These are phyloP conservation scores for Diversispora eburnea DNA, from an alignment of 192 early-diverging fungal species.

Conservation along the genomic window DNA sequence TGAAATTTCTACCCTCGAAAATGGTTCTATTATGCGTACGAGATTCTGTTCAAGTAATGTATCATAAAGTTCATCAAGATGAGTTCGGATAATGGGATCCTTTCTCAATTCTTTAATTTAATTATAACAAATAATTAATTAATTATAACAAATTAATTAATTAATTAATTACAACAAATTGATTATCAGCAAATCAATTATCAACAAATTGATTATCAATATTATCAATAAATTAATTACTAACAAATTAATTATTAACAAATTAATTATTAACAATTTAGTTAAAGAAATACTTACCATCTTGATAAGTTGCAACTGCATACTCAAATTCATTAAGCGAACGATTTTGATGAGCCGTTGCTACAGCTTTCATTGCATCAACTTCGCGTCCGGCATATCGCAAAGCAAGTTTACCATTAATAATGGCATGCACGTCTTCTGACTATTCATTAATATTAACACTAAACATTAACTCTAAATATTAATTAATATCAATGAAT, in stretches of 20 bases:
- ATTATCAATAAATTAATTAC: not conserved
- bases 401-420: conserved; percentile 88
- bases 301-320: conserved; percentile 79
- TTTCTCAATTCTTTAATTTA: conserved; percentile 67
- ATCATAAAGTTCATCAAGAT: conserved; percentile 92
- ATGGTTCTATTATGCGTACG: conserved; percentile 96
- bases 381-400: conserved; percentile 86
- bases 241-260: not conserved
- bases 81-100: conserved; percentile 91
- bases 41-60: conserved; percentile 96
- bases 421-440: conserved; percentile 88
- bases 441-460: conserved; percentile 50
- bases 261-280: not conserved
- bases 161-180: no score
- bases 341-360: conserved; percentile 94
- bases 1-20: conserved; percentile 92
- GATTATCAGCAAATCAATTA: no score
- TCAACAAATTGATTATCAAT: no score
- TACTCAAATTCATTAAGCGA: conserved; percentile 95
- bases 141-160: no score
- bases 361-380: conserved; percentile 91
- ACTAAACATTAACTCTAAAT: not conserved
- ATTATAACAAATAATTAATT: no score
- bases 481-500: conserved; percentile 1
- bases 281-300: conserved; percentile 48